Evolutionary conservation across 192 early-diverging fungal species (phyloP).

Genomic region (Coemansia sp.): DNA sequence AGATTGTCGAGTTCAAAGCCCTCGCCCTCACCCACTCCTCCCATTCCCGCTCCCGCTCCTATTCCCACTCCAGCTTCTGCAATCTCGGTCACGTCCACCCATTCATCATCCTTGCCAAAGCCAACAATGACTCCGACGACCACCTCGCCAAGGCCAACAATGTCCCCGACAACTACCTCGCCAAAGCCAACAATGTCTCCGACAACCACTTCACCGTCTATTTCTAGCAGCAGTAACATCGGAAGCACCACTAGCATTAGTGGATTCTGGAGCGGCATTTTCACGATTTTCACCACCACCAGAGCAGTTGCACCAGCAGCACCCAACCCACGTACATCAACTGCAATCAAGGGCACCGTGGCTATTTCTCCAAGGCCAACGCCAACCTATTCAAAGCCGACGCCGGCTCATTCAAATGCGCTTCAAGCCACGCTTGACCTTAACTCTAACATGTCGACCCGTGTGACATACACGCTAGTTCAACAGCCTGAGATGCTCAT

Average conservation of each 20-base stretch:
- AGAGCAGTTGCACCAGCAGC: not conserved
- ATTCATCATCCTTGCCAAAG: not conserved
- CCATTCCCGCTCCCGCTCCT: not conserved
- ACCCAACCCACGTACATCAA: too few species aligned
- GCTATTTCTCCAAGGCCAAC: not conserved
- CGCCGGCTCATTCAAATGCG: not conserved
- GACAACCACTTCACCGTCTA: not conserved
- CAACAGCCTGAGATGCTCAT: constrained; percentile 14
- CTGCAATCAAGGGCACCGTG: not conserved
- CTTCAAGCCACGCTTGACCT: constrained; percentile 13
- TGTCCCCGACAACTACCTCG: not conserved
- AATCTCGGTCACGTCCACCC: not conserved
- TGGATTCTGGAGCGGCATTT: not conserved
- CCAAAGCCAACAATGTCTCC: not conserved
- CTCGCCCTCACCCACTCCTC: not conserved
- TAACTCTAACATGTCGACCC: constrained; percentile 12
- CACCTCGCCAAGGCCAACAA: not conserved
- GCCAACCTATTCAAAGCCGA: not conserved
- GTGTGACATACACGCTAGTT: constrained; percentile 9
- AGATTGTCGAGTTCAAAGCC: not conserved
- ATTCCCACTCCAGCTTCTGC: not conserved
- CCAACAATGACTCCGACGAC: not conserved
- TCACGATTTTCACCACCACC: not conserved
- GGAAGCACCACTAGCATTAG: not conserved
- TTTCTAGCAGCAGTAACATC: not conserved